These are phyloP conservation scores for Penicillium nordicum DNA, from an alignment of 2,329 filamentous ascomycete species.

Conservation along the genomic window DNA sequence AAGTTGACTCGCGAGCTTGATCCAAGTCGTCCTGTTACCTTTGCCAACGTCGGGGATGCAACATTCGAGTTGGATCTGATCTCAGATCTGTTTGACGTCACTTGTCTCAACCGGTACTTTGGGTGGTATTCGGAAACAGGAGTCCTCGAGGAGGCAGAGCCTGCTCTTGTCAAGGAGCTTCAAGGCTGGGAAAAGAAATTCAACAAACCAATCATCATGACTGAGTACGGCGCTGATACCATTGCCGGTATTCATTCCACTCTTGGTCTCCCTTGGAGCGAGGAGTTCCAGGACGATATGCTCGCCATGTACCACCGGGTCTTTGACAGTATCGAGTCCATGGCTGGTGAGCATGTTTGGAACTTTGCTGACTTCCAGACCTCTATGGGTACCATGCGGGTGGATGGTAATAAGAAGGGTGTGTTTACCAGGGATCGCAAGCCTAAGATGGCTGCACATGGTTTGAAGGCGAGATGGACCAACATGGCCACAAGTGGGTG, in stretches of 20 bases:
- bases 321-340: slow-evolving; percentile 25
- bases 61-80: slow-evolving; percentile 13
- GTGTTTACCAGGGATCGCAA: slow-evolving; percentile 3
- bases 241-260: slow-evolving; percentile 28
- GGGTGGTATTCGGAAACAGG: slow-evolving; percentile 28
- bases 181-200: slow-evolving; percentile 24
- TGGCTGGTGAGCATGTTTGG: slow-evolving; percentile 27
- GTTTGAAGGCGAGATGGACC: neutral
- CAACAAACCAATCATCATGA: slow-evolving; percentile 30
- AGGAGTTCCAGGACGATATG: slow-evolving; percentile 28
- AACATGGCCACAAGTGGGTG: neutral
- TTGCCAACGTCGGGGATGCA: slow-evolving; percentile 18
- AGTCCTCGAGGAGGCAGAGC: slow-evolving; percentile 22
- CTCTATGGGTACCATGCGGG: neutral
- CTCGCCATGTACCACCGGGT: slow-evolving; percentile 31
- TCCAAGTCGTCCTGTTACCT: slow-evolving; percentile 26
- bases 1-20: slow-evolving; percentile 23
- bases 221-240: slow-evolving; percentile 31
- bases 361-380: slow-evolving; percentile 9
- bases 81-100: slow-evolving; percentile 27
- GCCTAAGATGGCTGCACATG: slow-evolving; percentile 2
- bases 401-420: slow-evolving; percentile 5
- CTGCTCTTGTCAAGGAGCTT: slow-evolving; percentile 22
- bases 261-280: slow-evolving; percentile 25
- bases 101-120: slow-evolving; percentile 31